These are phyloP conservation scores for Zostera marina DNA, from an alignment of 116 monocot genomes.

Conservation along the genomic window DNA sequence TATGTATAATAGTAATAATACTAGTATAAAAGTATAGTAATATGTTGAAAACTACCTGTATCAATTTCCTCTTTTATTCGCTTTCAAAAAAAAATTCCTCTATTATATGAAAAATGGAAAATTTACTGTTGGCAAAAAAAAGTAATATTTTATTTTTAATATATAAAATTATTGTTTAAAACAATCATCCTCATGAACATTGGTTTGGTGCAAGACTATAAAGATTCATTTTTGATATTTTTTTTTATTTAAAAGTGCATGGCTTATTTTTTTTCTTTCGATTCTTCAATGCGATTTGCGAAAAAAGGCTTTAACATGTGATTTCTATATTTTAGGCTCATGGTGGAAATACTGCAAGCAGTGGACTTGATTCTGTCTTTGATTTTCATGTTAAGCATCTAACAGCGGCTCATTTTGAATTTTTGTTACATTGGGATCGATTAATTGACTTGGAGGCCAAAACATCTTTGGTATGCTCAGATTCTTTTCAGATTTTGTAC, in stretches of 20 bases:
- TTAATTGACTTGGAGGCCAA: constrained; percentile 88
- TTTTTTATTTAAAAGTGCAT: neutral
- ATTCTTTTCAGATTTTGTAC: neutral
- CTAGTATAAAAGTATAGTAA: too few relatives aligned
- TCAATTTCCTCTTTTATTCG: too few relatives aligned
- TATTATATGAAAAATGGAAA: too few relatives aligned
- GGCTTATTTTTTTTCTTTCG: neutral
- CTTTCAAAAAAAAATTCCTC: neutral
- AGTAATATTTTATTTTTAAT: neutral
- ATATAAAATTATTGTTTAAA: neutral
- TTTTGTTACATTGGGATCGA: constrained; percentile 74
- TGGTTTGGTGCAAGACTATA: neutral
- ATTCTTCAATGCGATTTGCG: neutral
- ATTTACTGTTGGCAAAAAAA: too few relatives aligned
- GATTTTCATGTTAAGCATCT: constrained; percentile 44
- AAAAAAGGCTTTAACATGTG: neutral
- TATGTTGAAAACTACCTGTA: too few relatives aligned
- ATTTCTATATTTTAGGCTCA: constrained; percentile 36
- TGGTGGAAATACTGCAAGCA: constrained; percentile 42
- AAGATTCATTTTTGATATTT: neutral
- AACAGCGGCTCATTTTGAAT: constrained; percentile 33
- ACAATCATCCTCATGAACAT: neutral
- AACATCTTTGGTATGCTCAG: constrained; percentile 41
- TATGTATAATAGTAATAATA: too few relatives aligned
- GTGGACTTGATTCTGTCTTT: constrained; percentile 76